Evolutionary conservation across 495 filamentous ascomycete species (phyloP).

Genomic region (Neurospora intermedia): DNA sequence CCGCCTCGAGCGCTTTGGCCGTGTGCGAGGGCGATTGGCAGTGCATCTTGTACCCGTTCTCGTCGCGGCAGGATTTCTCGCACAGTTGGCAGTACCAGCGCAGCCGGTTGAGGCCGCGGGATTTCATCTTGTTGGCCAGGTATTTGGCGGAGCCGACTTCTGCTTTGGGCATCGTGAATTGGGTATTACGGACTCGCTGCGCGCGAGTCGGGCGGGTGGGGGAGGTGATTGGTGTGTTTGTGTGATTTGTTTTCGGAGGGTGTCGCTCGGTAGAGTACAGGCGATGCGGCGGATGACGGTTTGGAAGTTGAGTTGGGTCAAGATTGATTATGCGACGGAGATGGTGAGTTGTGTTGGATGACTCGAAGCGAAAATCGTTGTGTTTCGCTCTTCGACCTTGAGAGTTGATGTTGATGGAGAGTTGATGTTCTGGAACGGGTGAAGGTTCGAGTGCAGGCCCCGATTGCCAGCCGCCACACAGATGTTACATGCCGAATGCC

Average conservation of each 20-base stretch:
- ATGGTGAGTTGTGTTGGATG: neutral
- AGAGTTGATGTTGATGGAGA: neutral
- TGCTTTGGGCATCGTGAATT: constrained; percentile 73
- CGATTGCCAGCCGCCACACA: neutral
- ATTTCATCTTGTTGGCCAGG: constrained; percentile 80
- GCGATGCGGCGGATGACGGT: neutral
- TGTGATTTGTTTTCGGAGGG: neutral
- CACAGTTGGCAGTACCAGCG: constrained; percentile 77
- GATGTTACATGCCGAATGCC: neutral
- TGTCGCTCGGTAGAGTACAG: neutral
- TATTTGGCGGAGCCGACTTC: constrained; percentile 82
- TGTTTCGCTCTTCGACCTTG: neutral
- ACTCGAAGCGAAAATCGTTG: neutral
- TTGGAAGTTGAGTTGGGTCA: neutral
- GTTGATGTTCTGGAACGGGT: neutral
- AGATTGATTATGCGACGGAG: neutral
- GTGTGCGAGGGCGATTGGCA: constrained; percentile 73
- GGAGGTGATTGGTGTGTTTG: neutral
- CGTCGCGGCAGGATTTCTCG: constrained; percentile 51
- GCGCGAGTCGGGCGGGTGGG: constrained; percentile 14
- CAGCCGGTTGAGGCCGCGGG: constrained; percentile 75
- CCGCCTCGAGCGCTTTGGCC: constrained; percentile 73
- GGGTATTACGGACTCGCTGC: constrained; percentile 7
- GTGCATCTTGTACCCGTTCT: constrained; percentile 74
- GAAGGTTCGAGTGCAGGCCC: neutral